Percentiles rank a stretch among this genome's conserved stretches.
Conservation (phyloP, 2,329 filamentous ascomycete genomes). For the Diplodia scrobiculata region DNA sequence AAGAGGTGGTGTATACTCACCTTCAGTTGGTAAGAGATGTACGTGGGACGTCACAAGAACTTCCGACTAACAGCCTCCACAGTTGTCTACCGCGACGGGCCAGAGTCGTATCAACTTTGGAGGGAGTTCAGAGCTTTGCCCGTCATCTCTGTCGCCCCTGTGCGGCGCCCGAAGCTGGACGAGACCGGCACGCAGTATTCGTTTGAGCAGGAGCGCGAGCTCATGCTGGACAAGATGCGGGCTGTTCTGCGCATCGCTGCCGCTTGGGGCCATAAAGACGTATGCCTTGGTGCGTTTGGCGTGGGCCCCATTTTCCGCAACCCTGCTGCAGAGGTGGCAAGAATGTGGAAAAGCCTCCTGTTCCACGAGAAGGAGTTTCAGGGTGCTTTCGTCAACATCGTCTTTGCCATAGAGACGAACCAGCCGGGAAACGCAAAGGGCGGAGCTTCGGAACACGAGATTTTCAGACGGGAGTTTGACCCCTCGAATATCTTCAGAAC, state of each 20-base stretch:
- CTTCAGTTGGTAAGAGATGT: conserved; percentile 60
- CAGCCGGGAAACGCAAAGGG: conserved; percentile 41
- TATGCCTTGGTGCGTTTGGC: conserved; percentile 51
- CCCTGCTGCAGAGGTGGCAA: conserved; percentile 48
- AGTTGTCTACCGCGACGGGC: conserved; percentile 70
- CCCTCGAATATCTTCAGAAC: conserved; percentile 46
- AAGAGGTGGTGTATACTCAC: conserved; percentile 69
- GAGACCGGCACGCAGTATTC: conserved; percentile 68
- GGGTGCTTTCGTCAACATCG: conserved; percentile 49
- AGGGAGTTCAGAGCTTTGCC: conserved; percentile 61
- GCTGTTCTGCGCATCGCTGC: conserved; percentile 69
- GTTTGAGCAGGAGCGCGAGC: conserved; percentile 69
- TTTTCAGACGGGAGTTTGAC: conserved; percentile 47
- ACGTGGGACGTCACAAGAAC: background rate
- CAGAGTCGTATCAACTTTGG: conserved; percentile 58
- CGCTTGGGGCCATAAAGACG: conserved; percentile 44
- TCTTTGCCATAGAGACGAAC: conserved; percentile 50
- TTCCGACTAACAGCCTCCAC: background rate
- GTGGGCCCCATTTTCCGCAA: conserved; percentile 51
- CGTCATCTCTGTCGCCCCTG: conserved; percentile 73
- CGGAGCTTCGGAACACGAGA: conserved; percentile 43
- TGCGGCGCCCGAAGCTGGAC: conserved; percentile 72
- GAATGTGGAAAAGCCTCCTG: conserved; percentile 50
- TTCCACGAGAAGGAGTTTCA: conserved; percentile 50
- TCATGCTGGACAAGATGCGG: conserved; percentile 73